Evolutionary conservation across 2,329 filamentous ascomycete genomes (phyloP).

Genomic region (Fusarium pseudoanthophilum): DNA sequence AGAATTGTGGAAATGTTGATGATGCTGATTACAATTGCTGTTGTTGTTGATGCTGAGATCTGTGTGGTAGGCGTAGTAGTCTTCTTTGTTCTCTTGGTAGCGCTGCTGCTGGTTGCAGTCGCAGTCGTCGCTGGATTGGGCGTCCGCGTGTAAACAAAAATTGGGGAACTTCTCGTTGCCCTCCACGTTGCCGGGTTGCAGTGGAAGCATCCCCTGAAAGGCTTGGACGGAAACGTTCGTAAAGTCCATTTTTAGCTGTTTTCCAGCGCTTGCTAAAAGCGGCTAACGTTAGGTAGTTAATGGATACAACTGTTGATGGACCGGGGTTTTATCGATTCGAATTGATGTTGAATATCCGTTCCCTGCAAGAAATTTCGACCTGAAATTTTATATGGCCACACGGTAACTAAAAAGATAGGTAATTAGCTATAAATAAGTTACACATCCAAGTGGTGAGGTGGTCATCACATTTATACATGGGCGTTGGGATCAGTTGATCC

Average conservation of each 20-base stretch:
- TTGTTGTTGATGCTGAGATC: slow-evolving; percentile 18
- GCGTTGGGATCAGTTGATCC: slow-evolving; percentile 8
- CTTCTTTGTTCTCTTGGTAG: slow-evolving; percentile 11
- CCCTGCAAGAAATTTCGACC: background rate
- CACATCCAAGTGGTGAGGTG: background rate
- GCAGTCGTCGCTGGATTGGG: slow-evolving; percentile 26
- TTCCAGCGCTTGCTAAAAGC: slow-evolving; percentile 25
- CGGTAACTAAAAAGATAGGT: background rate
- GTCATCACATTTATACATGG: slow-evolving; percentile 20
- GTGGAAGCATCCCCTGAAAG: slow-evolving; percentile 42
- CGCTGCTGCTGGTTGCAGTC: slow-evolving; percentile 9
- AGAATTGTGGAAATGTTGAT: slow-evolving; percentile 44
- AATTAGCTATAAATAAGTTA: background rate
- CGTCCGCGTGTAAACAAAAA: slow-evolving; percentile 55
- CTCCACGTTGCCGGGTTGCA: slow-evolving; percentile 53
- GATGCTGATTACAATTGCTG: slow-evolving; percentile 41
- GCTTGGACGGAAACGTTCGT: slow-evolving; percentile 29
- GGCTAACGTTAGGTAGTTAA: background rate
- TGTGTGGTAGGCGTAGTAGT: slow-evolving; percentile 14
- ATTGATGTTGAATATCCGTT: background rate
- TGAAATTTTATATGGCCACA: background rate
- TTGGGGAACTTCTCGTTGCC: slow-evolving; percentile 52
- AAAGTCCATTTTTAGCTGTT: slow-evolving; percentile 38
- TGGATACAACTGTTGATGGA: background rate
- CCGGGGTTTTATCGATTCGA: background rate